Base-by-base conservation (phyloP, 2,329 filamentous ascomycete genomes). In the Fusarium compactum region DNA sequence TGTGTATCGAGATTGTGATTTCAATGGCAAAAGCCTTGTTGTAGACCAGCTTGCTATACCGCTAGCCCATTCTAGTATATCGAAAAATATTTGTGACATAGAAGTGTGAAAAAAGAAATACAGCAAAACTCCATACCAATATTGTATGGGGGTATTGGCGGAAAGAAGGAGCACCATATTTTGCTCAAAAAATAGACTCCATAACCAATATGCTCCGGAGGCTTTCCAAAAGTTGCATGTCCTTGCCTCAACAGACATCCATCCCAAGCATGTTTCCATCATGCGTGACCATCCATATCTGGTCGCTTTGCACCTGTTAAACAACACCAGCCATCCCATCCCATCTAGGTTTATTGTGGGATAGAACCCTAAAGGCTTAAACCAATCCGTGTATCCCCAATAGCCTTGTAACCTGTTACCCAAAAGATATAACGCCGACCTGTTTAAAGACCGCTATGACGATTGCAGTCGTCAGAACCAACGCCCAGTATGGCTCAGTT, bases 201-300 rank as follows among this genome's bases (percentile, higher is more conserved):
- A n/a, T 38, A 58, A 52, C 32, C 65, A 48, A 48, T 51, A 65
- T 65, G 56, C 59, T 64, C 59, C 64, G 46, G 67, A 62, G 34
- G 56, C 45, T 27, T 54, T 57, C 52, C 58, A 48, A 50, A 64
- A 56, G 46, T 48, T 48, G 30, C 32, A 57, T 65, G 53, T 53
- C 63, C 63, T 63, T 59, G 48, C 43, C 57, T 62, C 55, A 32
- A 62, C 51, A 63, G 58, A 51, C 57, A 63, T 71, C 64, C 55
- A 54, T 71, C 67, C 62, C 56, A 67, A 62, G 34, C 48, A 67
- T 71, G 57, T 66, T 62, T 67, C 73, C 73, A 58, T 73, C 56
- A 68, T 74, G 67, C 63, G 59, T 70, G 62, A 38, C 34, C 34
- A 30, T 30, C 71, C 60, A 65, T 60, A 50, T 41, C 38, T 68